Evolutionary conservation across 768 basidiomycete genomes (phyloP).

Genomic region (Phaffia australis): DNA sequence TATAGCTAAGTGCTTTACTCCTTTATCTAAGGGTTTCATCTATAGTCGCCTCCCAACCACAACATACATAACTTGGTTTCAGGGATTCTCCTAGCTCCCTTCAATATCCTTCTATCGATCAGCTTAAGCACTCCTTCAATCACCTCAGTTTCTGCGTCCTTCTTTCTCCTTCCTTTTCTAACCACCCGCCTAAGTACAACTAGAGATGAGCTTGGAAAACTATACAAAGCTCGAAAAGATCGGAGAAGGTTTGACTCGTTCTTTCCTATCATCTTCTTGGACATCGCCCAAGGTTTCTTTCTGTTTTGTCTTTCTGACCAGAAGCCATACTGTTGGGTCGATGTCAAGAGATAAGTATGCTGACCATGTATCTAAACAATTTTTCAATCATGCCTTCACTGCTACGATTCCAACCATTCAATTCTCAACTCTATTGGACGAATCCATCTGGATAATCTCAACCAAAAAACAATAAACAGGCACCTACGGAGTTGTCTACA

Average conservation of each 20-base stretch:
- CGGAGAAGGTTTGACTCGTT: constrained; percentile 49
- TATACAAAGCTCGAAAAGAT: constrained; percentile 98
- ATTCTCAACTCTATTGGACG: too few relatives aligned
- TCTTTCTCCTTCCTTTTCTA: neutral
- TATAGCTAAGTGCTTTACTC: too few relatives aligned
- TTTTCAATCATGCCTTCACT: neutral
- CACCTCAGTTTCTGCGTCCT: neutral
- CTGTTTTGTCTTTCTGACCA: neutral
- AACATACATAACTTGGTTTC: constrained; percentile 3
- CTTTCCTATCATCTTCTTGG: neutral
- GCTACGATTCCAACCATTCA: too few relatives aligned
- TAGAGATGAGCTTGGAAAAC: constrained; percentile 43
- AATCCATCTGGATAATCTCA: neutral
- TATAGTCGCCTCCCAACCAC: neutral
- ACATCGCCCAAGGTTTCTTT: neutral
- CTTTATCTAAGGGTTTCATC: neutral
- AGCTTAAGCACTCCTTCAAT: neutral
- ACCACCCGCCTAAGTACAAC: neutral
- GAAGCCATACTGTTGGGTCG: neutral
- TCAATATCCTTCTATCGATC: too few relatives aligned
- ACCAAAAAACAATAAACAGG: constrained; percentile 44
- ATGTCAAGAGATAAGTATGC: neutral
- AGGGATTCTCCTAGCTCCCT: neutral
- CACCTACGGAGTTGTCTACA: constrained; percentile 97
- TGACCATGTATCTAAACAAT: neutral